A percentile compares a stretch with the other conserved stretches of the same genome.
phyloP scores from a whole-genome alignment of 2,329 filamentous ascomycete genomes.

The Botrytis fragariae region DNA sequence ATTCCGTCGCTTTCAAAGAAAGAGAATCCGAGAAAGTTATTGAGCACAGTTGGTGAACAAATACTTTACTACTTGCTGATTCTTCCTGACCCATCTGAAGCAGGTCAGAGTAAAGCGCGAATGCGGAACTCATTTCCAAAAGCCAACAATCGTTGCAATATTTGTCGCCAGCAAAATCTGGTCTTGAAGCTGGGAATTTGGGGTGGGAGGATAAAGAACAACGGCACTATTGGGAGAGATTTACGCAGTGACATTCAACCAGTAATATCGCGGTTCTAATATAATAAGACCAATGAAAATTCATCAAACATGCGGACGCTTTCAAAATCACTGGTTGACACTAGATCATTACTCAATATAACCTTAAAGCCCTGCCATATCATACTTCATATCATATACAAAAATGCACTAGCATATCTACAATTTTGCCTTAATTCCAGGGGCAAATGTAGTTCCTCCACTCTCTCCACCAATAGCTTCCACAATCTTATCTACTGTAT shows the following conservation, averaged over 20 bases:
- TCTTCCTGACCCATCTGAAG: not conserved
- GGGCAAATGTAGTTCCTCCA: constrained; percentile 47
- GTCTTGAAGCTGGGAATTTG: not conserved
- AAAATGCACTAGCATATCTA: constrained; percentile 1
- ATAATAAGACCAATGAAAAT: not conserved
- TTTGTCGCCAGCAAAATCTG: not conserved
- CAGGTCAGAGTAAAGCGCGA: not conserved
- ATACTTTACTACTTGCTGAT: not conserved
- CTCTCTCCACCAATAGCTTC: constrained; percentile 48
- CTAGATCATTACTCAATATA: not conserved
- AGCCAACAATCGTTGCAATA: not conserved
- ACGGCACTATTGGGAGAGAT: not conserved
- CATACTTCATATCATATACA: not conserved
- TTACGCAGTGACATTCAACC: no score
- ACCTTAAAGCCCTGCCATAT: not conserved
- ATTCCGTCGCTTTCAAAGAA: not conserved
- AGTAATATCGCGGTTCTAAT: no score
- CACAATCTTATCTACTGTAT: constrained; percentile 60
- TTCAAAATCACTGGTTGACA: not conserved
- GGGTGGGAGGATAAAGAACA: not conserved
- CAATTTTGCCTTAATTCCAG: constrained; percentile 38
- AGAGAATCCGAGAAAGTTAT: not conserved
- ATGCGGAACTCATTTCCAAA: not conserved
- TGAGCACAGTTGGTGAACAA: not conserved
- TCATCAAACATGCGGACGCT: not conserved